Base-by-base conservation (phyloP, 2,329 filamentous ascomycete species). In the Cladosporium sp. region DNA sequence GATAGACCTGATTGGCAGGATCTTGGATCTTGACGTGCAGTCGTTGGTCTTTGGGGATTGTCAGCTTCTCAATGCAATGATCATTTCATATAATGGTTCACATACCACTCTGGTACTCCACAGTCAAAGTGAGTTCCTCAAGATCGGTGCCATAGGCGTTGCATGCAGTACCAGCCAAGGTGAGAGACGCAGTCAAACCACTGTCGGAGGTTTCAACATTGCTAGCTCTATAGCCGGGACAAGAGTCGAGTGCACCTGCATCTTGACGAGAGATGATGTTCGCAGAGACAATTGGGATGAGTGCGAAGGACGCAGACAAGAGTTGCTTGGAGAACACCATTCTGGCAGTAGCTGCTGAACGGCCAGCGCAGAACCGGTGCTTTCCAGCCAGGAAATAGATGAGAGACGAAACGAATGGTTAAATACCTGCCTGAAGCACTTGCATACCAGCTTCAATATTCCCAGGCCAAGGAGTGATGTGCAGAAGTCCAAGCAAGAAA, bases 11-110 rank as follows among this genome's bases (percentile, higher is more conserved):
- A 55, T 85, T 77, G n/a, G 73, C 79, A 5, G 78, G 75, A 66
- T 92, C 88, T 56, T 84, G 81, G 50, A 90, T 88, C 60, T 86
- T 79, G 62, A 90, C 82, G 62, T 89, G 86, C 3, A 90, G 76
- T n/a, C 86, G 83, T 20, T 62, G 54, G 42, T 64, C 65, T 67
- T 12, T 32, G 22, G 9, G 22, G 22, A 20, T 39, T 48, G 40
- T 52, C 18, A 52, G 50, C 32, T 24, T 18, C 6, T 12, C 17
- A n/a, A 5, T 37, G 34, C 36, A 7, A 24, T 9, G 18, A 2
- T 29, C 7, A 11, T 22, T 41, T 20, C 13, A 15, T n/a, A n/a
- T n/a, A 12, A 29, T 11, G 17, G 6, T n/a, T n/a, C 49, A 59
- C 68, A 58, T 63, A 83, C 81, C 72, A 32, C 76, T 79, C 60